These are phyloP conservation scores for Boletus sensibilis DNA, from an alignment of 768 basidiomycete species.

Conservation along the genomic window DNA sequence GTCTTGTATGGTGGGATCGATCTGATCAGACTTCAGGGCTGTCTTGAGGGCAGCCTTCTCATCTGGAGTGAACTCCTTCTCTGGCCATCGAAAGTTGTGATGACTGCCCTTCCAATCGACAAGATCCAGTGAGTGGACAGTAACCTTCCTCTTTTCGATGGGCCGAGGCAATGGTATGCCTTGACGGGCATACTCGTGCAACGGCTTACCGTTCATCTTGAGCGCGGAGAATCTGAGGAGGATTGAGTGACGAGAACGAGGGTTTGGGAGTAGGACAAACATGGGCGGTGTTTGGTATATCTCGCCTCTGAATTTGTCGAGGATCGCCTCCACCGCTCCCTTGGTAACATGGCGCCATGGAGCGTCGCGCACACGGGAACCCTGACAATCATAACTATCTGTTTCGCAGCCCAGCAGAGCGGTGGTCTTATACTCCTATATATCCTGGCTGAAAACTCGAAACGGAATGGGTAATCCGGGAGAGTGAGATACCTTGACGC, in stretches of 20 bases:
- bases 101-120: constrained; percentile 72
- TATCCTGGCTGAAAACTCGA: constrained; percentile 17
- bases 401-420: constrained; percentile 93
- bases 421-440: constrained; percentile 87
- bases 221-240: constrained; percentile 85
- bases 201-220: constrained; percentile 95
- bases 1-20: constrained; percentile 36
- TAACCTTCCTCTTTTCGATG: constrained; percentile 84
- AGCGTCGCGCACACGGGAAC: constrained; percentile 71
- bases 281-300: constrained; percentile 92
- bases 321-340: constrained; percentile 64
- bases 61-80: constrained; percentile 61
- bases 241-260: constrained; percentile 5
- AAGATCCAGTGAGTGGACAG: constrained; percentile 77
- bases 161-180: constrained; percentile 90
- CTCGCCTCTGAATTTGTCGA: constrained; percentile 78
- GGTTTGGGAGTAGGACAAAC: constrained; percentile 41
- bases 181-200: constrained; percentile 94
- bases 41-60: constrained; percentile 69
- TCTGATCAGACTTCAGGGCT: constrained; percentile 54
- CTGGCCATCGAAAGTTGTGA: constrained; percentile 79
- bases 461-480: neutral
- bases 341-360: constrained; percentile 83
- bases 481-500: constrained; percentile 66
- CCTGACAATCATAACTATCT: constrained; percentile 91